These are phyloP conservation scores for Paramecium pentaurelia DNA, from an alignment of 73 alveolate species.

Conservation along the genomic window DNA sequence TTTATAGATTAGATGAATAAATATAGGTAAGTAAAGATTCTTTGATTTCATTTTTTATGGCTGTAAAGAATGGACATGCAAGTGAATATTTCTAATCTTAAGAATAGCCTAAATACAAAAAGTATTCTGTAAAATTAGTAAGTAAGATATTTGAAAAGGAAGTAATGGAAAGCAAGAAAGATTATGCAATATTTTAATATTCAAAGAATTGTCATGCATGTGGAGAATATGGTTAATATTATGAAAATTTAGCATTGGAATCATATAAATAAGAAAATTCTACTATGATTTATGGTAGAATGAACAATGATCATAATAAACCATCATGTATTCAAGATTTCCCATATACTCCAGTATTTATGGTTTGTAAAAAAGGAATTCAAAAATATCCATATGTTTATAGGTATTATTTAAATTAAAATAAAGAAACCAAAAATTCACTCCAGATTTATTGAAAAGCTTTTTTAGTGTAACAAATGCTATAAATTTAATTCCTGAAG, in stretches of 20 bases:
- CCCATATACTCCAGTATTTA: constrained; percentile 56
- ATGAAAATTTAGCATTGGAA: constrained; percentile 55
- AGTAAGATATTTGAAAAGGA: constrained; percentile 33
- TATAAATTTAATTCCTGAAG: neutral
- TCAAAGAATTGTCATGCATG: constrained; percentile 59
- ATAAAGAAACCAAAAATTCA: neutral
- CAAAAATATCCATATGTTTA: constrained; percentile 24
- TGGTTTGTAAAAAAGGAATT: constrained; percentile 52
- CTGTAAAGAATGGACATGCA: constrained; percentile 46
- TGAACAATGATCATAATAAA: constrained; percentile 46
- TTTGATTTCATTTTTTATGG: neutral
- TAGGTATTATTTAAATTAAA: neutral
- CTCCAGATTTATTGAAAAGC: constrained; percentile 17
- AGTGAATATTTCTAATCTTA: constrained; percentile 28
- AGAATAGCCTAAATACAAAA: constrained; percentile 35
- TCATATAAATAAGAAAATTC: neutral
- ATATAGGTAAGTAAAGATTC: constrained; percentile 19
- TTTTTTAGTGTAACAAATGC: neutral
- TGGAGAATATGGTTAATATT: constrained; percentile 45
- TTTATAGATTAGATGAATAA: constrained; percentile 28
- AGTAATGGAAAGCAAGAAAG: constrained; percentile 24
- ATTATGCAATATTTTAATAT: constrained; percentile 49
- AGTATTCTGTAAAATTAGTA: constrained; percentile 45
- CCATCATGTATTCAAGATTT: constrained; percentile 12
- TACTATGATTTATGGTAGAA: constrained; percentile 2